Percentiles rank a stretch among this genome's conserved stretches.
Conservation (phyloP, 345 rosid species). For the Barbarea vulgaris region DNA sequence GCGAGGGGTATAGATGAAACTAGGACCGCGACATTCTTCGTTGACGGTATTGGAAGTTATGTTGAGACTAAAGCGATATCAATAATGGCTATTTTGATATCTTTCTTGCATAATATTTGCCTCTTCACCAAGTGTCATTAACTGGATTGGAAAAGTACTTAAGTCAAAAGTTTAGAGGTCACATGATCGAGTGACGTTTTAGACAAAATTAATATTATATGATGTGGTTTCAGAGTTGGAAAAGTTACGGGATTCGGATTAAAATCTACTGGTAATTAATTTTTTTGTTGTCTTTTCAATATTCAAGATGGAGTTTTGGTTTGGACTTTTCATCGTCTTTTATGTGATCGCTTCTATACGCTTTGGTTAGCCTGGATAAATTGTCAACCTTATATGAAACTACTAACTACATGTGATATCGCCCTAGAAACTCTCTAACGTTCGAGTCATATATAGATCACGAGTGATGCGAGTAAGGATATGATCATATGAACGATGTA, state of each 20-base stretch:
- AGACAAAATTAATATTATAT: no score
- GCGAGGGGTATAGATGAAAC: not conserved
- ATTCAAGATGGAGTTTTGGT: not conserved
- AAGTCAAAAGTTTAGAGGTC: no score
- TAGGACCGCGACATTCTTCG: not conserved
- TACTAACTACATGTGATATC: no score
- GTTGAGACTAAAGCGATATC: not conserved
- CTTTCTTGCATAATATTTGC: not conserved
- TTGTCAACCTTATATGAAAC: not conserved
- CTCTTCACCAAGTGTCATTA: no score
- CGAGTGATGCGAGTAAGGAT: no score
- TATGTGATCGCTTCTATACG: not conserved
- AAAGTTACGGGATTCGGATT: no score
- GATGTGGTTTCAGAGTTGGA: no score
- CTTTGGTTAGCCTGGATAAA: not conserved
- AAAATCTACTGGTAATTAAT: no score
- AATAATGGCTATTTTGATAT: not conserved
- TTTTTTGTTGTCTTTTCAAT: not conserved
- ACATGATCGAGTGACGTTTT: no score
- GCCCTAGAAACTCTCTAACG: not conserved
- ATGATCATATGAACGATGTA: not conserved
- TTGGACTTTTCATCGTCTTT: not conserved
- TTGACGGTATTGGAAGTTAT: not conserved
- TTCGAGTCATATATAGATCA: not conserved
- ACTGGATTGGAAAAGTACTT: no score